Percentiles rank a stretch among this genome's conserved stretches.
Evolutionary conservation across 176 grass and related monocot genomes (phyloP).

Genomic region (Cenchrus fungigraminus): DNA sequence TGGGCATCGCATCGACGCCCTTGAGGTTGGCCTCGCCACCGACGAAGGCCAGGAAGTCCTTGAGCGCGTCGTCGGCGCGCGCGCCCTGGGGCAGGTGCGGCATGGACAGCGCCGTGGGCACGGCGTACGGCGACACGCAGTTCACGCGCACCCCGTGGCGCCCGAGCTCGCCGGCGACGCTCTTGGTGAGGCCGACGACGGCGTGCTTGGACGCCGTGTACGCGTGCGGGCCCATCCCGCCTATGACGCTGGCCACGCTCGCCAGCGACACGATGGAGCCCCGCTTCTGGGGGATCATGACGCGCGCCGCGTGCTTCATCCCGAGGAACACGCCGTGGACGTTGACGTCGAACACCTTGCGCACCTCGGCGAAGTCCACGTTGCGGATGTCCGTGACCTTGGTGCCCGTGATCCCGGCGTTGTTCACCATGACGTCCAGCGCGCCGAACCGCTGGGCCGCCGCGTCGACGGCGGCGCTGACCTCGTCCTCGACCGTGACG

Average conservation of each 20-base stretch:
- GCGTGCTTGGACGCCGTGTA: constrained; percentile 85
- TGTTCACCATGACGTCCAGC: constrained; percentile 89
- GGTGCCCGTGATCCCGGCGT: constrained; percentile 62
- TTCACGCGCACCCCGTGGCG: constrained; percentile 85
- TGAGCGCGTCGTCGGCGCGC: constrained; percentile 38
- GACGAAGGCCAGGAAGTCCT: constrained; percentile 47
- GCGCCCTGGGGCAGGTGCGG: constrained; percentile 45
- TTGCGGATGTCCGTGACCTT: constrained; percentile 73
- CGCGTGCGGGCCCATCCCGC: constrained; percentile 65
- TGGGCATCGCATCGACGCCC: constrained; percentile 49
- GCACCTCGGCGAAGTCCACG: constrained; percentile 55
- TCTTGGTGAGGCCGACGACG: constrained; percentile 78
- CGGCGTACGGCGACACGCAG: constrained; percentile 76
- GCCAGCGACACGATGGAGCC: constrained; percentile 76
- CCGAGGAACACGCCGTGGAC: constrained; percentile 75
- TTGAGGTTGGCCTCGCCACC: constrained; percentile 77
- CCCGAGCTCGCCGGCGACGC: constrained; percentile 68
- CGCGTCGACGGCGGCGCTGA: constrained; percentile 63
- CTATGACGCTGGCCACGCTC: constrained; percentile 58
- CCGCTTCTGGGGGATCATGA: constrained; percentile 67
- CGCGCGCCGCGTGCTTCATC: constrained; percentile 85
- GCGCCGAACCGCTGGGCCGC: constrained; percentile 53
- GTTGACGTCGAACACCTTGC: constrained; percentile 73
- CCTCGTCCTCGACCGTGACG: constrained; percentile 65
- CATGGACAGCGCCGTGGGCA: constrained; percentile 66